Evolutionary conservation across 148 eudicot species (phyloP).

Genomic region (Bassia scoparia): DNA sequence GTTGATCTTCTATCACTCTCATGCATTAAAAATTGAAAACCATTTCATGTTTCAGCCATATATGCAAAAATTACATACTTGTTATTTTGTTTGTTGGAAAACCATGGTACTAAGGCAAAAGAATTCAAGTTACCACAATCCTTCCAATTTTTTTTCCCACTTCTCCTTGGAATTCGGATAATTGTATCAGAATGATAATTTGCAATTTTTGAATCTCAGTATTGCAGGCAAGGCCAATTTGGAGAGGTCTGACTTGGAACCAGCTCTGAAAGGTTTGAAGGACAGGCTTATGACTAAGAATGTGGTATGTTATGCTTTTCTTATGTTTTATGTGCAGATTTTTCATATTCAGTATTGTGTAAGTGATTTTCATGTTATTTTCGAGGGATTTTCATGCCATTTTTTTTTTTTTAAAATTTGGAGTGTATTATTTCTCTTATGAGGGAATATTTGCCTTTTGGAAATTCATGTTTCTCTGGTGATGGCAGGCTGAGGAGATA

Average conservation of each 20-base stretch:
- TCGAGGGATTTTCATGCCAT: neutral
- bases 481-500: constrained; percentile 83
- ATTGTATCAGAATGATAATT: constrained; percentile 1
- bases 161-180: constrained; percentile 4
- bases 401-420: neutral
- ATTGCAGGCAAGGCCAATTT: constrained; percentile 94
- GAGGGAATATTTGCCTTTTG: neutral
- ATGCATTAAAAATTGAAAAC: too few relatives aligned
- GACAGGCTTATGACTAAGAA: constrained; percentile 98
- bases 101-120: neutral
- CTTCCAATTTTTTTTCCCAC: neutral
- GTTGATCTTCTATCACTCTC: neutral
- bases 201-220: constrained; percentile 42
- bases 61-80: too few relatives aligned
- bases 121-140: neutral
- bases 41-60: neutral
- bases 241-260: constrained; percentile 86
- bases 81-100: constrained; percentile 4
- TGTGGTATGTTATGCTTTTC: constrained; percentile 67
- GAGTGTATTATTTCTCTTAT: neutral
- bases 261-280: constrained; percentile 89
- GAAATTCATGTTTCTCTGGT: constrained; percentile 18
- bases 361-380: neutral
- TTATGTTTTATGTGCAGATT: neutral
- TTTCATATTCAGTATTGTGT: neutral